A percentile compares a stretch with the other conserved stretches of the same genome.
These are phyloP conservation scores for Podospora conica DNA, from an alignment of 495 filamentous ascomycete genomes.

Conservation along the genomic window DNA sequence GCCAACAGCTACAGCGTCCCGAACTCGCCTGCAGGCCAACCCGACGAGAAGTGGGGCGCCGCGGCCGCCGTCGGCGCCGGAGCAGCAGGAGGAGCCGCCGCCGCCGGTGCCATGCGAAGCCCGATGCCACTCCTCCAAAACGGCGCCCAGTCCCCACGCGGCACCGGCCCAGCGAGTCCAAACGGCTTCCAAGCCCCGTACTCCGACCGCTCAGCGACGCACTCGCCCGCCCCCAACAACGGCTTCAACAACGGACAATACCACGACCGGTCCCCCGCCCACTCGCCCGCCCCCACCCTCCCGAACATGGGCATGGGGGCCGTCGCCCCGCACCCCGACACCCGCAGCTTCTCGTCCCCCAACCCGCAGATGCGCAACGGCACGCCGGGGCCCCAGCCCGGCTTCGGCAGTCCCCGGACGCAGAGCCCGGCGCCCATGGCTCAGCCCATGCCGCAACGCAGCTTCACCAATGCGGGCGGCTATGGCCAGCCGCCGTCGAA, in stretches of 20 bases:
- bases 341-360: slow-evolving; percentile 30
- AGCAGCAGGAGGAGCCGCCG: slow-evolving; percentile 23
- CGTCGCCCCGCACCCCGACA: slow-evolving; percentile 17
- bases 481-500: slow-evolving; percentile 10
- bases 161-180: slow-evolving; percentile 13
- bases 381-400: slow-evolving; percentile 24
- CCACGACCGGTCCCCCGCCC: slow-evolving; percentile 5
- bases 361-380: slow-evolving; percentile 16
- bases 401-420: slow-evolving; percentile 16
- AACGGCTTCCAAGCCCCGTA: slow-evolving; percentile 9
- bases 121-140: slow-evolving; percentile 30
- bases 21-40: slow-evolving; percentile 25
- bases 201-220: slow-evolving; percentile 3
- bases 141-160: slow-evolving; percentile 23
- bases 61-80: slow-evolving; percentile 19
- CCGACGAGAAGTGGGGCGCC: slow-evolving; percentile 17
- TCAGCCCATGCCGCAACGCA: slow-evolving; percentile 27
- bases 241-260: slow-evolving; percentile 7
- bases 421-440: slow-evolving; percentile 22
- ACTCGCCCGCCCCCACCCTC: slow-evolving; percentile 13
- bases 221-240: slow-evolving; percentile 4
- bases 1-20: slow-evolving; percentile 32
- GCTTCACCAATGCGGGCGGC: slow-evolving; percentile 21
- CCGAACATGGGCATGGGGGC: slow-evolving; percentile 13
- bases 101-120: slow-evolving; percentile 22